phyloP scores from a whole-genome alignment of 176 grass and related monocot species.

The Melocanna baccifera region DNA sequence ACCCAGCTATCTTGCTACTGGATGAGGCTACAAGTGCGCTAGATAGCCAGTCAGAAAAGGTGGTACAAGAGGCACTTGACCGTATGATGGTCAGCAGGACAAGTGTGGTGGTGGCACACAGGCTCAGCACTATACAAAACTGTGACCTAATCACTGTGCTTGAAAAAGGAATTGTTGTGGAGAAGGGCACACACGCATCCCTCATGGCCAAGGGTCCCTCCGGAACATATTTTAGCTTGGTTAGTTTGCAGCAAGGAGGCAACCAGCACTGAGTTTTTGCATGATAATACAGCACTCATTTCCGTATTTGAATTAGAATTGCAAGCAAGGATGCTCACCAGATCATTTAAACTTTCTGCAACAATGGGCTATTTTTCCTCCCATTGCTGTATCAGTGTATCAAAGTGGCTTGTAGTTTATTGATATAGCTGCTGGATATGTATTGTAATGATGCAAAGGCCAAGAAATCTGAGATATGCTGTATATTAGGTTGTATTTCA shows the following conservation, averaged over 20 bases:
- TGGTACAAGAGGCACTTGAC: slow-evolving; percentile 84
- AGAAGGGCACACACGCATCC: slow-evolving; percentile 87
- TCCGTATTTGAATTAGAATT: not conserved
- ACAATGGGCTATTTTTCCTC: slow-evolving; percentile 12
- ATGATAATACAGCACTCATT: not conserved
- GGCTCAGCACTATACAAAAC: slow-evolving; percentile 81
- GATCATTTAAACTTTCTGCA: slow-evolving; percentile 5
- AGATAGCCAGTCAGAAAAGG: slow-evolving; percentile 90
- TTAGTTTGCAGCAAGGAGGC: slow-evolving; percentile 71
- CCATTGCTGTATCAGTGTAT: slow-evolving; percentile 6
- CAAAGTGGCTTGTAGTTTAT: slow-evolving; percentile 22
- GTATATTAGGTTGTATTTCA: slow-evolving; percentile 19
- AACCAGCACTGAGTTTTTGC: slow-evolving; percentile 31
- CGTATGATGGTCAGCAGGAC: slow-evolving; percentile 85
- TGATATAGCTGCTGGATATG: slow-evolving; percentile 22
- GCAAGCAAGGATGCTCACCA: slow-evolving; percentile 10
- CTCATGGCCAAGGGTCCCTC: slow-evolving; percentile 80
- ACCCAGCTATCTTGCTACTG: slow-evolving; percentile 71
- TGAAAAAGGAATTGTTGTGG: slow-evolving; percentile 71
- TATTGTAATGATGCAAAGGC: slow-evolving; percentile 22
- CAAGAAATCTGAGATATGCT: slow-evolving; percentile 17
- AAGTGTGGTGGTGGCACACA: slow-evolving; percentile 82
- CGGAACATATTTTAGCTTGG: slow-evolving; percentile 72
- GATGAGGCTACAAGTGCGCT: slow-evolving; percentile 95
- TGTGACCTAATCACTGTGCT: slow-evolving; percentile 83